Evolutionary conservation across 2,329 filamentous ascomycete genomes (phyloP).

Genomic region (Diaporthe sp.): DNA sequence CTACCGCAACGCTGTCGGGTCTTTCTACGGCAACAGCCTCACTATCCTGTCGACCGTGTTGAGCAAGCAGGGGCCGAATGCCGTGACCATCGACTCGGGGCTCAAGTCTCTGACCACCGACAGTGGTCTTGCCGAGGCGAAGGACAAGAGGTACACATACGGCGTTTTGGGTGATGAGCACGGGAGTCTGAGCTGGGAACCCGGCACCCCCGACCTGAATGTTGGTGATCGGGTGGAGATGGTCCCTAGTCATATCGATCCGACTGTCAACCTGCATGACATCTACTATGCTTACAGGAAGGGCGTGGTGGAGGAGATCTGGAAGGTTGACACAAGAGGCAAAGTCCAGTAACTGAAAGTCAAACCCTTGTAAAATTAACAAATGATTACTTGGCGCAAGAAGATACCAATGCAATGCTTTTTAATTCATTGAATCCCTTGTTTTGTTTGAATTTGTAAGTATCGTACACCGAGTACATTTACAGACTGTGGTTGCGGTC

Average conservation of each 20-base stretch:
- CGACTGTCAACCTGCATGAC: slow-evolving; percentile 67
- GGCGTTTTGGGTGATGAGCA: slow-evolving; percentile 64
- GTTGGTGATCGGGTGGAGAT: slow-evolving; percentile 65
- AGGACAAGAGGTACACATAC: slow-evolving; percentile 58
- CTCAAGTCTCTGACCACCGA: slow-evolving; percentile 66
- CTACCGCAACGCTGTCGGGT: slow-evolving; percentile 66
- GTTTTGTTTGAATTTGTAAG: not conserved
- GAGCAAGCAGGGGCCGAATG: slow-evolving; percentile 59
- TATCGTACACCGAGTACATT: no score
- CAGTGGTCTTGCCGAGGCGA: slow-evolving; percentile 64
- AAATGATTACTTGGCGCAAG: not conserved
- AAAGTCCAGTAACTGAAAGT: slow-evolving; percentile 60
- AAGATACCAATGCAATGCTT: no score
- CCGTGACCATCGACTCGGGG: slow-evolving; percentile 63
- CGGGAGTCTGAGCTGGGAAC: slow-evolving; percentile 61
- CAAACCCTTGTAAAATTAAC: not conserved
- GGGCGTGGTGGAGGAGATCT: slow-evolving; percentile 64
- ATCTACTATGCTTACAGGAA: slow-evolving; percentile 64
- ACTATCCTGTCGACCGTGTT: slow-evolving; percentile 64
- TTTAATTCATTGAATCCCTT: not conserved
- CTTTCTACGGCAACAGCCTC: slow-evolving; percentile 62
- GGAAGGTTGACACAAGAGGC: slow-evolving; percentile 64
- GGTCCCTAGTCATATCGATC: slow-evolving; percentile 69
- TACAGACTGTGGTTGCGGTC: not conserved
- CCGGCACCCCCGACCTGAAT: slow-evolving; percentile 53